phyloP scores from a whole-genome alignment of 345 rosid genomes.

The Gossypioides kirkii region DNA sequence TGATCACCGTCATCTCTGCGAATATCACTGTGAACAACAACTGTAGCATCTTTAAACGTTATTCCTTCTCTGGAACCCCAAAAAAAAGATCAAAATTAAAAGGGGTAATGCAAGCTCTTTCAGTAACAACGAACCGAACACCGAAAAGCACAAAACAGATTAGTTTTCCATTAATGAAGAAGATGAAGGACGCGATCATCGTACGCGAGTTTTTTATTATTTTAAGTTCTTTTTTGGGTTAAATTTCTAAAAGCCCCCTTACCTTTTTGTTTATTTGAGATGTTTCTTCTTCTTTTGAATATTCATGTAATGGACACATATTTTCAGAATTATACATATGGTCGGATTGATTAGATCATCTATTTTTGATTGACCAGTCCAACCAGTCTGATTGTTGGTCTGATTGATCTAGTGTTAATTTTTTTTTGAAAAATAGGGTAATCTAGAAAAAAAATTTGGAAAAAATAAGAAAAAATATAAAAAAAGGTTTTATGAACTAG shows the following conservation, averaged over 20 bases:
- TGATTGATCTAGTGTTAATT: no score
- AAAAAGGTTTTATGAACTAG: no score
- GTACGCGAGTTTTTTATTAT: not conserved
- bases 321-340: no score
- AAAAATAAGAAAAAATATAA: no score
- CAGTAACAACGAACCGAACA: not conserved
- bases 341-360: no score
- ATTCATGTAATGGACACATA: no score
- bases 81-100: not conserved
- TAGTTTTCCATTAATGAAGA: not conserved
- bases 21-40: slow-evolving; percentile 54
- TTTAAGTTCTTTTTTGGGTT: not conserved
- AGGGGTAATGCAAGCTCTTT: not conserved
- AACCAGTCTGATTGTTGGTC: no score
- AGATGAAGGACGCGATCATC: not conserved
- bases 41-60: slow-evolving; percentile 51
- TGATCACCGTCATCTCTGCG: slow-evolving; percentile 48
- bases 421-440: no score
- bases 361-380: no score
- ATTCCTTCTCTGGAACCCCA: not conserved
- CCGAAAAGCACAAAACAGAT: not conserved
- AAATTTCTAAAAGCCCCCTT: not conserved
- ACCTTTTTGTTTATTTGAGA: not conserved
- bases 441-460: no score
- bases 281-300: not conserved